Evolutionary conservation across 2,329 filamentous ascomycete species (phyloP).

Genomic region (Leptographium lundbergii): DNA sequence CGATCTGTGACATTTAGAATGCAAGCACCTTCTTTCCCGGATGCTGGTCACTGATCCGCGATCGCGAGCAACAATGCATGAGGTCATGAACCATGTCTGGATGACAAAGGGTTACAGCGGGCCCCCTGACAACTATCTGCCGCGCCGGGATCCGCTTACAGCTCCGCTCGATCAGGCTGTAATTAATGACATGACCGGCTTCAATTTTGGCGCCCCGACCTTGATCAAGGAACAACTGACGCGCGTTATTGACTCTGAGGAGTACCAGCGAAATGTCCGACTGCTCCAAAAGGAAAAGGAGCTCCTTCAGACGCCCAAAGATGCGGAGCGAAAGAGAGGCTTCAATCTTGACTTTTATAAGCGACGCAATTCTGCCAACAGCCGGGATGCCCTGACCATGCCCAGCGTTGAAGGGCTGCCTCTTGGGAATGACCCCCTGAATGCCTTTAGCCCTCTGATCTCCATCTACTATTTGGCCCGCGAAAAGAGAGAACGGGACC

Average conservation of each 20-base stretch:
- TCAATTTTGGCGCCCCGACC: constrained; percentile 87
- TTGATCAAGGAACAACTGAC: constrained; percentile 71
- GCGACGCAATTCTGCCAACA: constrained; percentile 75
- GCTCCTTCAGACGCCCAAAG: constrained; percentile 40
- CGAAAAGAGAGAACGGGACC: constrained; percentile 82
- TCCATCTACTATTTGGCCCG: constrained; percentile 95
- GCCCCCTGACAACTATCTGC: constrained; percentile 81
- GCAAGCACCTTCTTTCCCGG: constrained; percentile 78
- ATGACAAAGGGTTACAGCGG: constrained; percentile 82
- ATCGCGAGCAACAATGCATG: constrained; percentile 71
- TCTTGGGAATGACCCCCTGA: constrained; percentile 73
- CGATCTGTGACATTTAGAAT: constrained; percentile 48
- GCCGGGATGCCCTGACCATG: constrained; percentile 71
- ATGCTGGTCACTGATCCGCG: constrained; percentile 94
- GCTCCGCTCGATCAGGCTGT: constrained; percentile 74
- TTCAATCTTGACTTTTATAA: constrained; percentile 97
- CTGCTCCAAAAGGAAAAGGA: constrained; percentile 56
- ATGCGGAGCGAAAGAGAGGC: constrained; percentile 71
- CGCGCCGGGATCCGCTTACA: constrained; percentile 69
- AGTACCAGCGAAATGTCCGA: constrained; percentile 79
- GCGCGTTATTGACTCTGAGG: constrained; percentile 80
- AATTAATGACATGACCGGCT: constrained; percentile 89
- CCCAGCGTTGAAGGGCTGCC: constrained; percentile 80
- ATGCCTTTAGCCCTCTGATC: constrained; percentile 82
- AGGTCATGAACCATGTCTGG: constrained; percentile 94